A percentile compares a stretch with the other conserved stretches of the same genome.
phyloP scores from a whole-genome alignment of 2,329 filamentous ascomycete genomes.

The Bimuria novae-zelandiae region DNA sequence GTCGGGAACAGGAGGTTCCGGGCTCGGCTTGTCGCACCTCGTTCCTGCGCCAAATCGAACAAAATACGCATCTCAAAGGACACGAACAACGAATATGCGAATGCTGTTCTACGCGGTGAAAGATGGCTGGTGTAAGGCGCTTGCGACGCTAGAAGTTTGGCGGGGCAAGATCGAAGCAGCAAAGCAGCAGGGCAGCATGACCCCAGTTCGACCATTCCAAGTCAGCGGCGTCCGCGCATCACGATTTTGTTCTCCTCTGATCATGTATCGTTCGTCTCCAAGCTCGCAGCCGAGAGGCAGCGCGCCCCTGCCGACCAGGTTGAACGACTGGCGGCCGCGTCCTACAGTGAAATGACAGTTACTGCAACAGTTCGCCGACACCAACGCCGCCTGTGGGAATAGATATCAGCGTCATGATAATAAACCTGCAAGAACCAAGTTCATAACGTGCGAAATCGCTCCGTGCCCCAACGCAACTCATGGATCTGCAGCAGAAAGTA shows the following conservation, averaged over 20 bases:
- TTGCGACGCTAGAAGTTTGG: too few species aligned
- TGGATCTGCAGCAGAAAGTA: neutral
- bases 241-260: neutral
- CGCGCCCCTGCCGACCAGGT: neutral
- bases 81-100: too few species aligned
- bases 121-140: too few species aligned
- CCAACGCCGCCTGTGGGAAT: neutral
- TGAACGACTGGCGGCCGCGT: neutral
- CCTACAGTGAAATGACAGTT: neutral
- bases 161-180: too few species aligned
- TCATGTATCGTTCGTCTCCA: neutral
- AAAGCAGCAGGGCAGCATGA: too few species aligned
- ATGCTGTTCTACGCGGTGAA: neutral
- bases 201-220: too few species aligned
- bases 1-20: too few species aligned
- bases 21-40: too few species aligned
- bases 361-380: neutral
- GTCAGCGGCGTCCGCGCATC: neutral
- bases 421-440: constrained; percentile 9
- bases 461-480: constrained; percentile 6
- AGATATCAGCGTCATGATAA: constrained; percentile 5
- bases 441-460: constrained; percentile 6
- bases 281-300: neutral
- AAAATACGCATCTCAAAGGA: too few species aligned
- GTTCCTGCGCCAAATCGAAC: too few species aligned